Base-by-base conservation (phyloP, 352 stramenopile genomes). In the Phytopythium oedochilum region DNA sequence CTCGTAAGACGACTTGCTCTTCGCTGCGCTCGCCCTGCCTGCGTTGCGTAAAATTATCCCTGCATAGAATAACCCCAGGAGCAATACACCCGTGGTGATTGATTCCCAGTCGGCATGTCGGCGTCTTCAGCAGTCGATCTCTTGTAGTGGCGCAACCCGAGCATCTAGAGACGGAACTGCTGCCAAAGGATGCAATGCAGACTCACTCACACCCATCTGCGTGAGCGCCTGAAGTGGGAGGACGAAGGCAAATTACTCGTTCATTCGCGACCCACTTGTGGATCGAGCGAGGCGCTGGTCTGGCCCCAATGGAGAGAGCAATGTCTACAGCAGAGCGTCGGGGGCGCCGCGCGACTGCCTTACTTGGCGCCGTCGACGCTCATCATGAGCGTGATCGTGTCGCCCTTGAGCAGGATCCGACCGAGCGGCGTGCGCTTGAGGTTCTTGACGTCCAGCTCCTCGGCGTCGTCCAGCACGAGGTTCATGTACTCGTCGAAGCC, bases 401-500 rank as follows among this genome's bases (percentile, higher is more conserved):
- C 98, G 34, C 97, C 98, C 81, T 99, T 99, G 29, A 99, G 89
- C 67, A 99, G 82, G 75, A 99, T 99, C 55, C 97, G 88, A 15
- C 97, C 96, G 32, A 99, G 78, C 51, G 96, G 78, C 49, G 82
- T 96, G 61, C 86, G 87, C 69, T 97, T 97, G 49, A 97, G 86
- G 48, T 92, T 97, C 74, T 98, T 98, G 47, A 97, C 84, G 61
- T 98, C 87, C 18, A 99, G 72, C 73, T 99, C 97, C 60, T 98
- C 93, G 12, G 97, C 97, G 69, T 99, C 93, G 69, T 99, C 97
- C 62, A 99, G 82, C 35, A 99, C 96, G 42, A 99, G 82, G 80
- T 99, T 99, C 97, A 99, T 99, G 83, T 99, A 99, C 75, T 98
- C 95, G 71, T 98, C 95, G 69, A 98, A 98, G 45, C 95, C 94